phyloP scores from a whole-genome alignment of 202 grass and related monocot genomes.

The Musa balbisiana region DNA sequence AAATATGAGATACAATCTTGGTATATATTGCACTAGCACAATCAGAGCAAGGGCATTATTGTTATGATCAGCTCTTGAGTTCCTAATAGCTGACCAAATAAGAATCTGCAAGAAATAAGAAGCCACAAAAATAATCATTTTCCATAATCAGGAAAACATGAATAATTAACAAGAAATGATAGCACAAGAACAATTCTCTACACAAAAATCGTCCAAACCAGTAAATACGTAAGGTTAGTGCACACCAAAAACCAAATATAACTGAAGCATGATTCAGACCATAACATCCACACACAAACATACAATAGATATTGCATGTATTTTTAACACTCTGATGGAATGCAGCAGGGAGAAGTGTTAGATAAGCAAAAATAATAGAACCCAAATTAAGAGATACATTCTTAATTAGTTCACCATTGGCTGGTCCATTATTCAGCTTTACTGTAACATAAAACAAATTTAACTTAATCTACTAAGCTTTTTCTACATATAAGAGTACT shows the following conservation, averaged over 20 bases:
- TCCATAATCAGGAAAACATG: background rate
- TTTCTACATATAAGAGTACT: background rate
- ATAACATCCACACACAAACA: background rate
- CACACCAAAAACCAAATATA: background rate
- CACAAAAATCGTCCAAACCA: background rate
- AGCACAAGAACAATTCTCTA: background rate
- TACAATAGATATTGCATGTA: background rate
- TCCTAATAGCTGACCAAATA: constrained; percentile 71
- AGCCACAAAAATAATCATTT: background rate
- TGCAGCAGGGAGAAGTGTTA: background rate
- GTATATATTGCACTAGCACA: constrained; percentile 82
- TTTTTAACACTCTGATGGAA: background rate
- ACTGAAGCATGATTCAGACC: background rate
- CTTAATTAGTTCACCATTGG: background rate
- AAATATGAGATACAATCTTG: constrained; percentile 97
- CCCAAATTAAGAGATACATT: background rate
- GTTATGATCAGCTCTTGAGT: constrained; percentile 68
- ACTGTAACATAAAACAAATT: background rate
- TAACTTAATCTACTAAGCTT: background rate
- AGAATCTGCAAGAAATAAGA: constrained; percentile 58
- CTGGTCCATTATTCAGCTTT: background rate
- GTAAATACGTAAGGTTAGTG: background rate
- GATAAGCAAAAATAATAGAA: background rate
- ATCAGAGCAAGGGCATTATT: constrained; percentile 85
- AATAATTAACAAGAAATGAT: background rate